Conservation (phyloP, 257 asterid genomes). For the Lavandula angustifolia region DNA sequence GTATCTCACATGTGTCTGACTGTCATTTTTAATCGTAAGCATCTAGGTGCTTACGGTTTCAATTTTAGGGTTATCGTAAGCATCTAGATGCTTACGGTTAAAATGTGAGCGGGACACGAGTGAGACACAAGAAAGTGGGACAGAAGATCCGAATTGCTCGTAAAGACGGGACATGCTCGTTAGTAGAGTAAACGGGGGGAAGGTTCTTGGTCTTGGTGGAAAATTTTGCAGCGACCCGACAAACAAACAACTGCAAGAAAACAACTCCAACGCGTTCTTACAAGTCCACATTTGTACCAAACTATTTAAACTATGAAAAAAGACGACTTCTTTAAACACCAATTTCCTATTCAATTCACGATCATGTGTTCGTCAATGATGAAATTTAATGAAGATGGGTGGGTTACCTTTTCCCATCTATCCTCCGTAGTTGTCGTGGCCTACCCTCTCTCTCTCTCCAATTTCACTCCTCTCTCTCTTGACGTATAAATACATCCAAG, state of each 20-base stretch:
- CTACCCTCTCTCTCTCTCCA: constrained; percentile 6
- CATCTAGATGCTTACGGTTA: too few relatives aligned
- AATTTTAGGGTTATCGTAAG: too few relatives aligned
- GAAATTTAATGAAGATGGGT: neutral
- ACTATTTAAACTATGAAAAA: constrained; percentile 4
- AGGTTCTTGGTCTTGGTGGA: too few relatives aligned
- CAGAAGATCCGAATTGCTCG: too few relatives aligned
- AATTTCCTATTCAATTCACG: neutral
- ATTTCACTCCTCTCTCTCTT: neutral
- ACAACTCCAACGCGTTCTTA: neutral
- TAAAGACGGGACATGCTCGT: too few relatives aligned
- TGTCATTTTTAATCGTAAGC: too few relatives aligned
- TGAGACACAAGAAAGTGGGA: too few relatives aligned
- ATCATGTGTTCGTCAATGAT: neutral
- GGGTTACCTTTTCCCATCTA: neutral
- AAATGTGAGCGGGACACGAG: too few relatives aligned
- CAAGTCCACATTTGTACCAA: constrained; percentile 12
- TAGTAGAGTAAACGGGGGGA: neutral
- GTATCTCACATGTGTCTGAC: too few relatives aligned
- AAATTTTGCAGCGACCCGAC: constrained; percentile 2
- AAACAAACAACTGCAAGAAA: neutral
- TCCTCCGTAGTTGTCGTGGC: constrained; percentile 31
- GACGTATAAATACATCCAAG: constrained; percentile 2
- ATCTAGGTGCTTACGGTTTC: too few relatives aligned
- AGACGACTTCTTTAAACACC: neutral